Evolutionary conservation across 2,329 filamentous ascomycete species (phyloP).

Genomic region (Scopulariopsis brevicaulis): DNA sequence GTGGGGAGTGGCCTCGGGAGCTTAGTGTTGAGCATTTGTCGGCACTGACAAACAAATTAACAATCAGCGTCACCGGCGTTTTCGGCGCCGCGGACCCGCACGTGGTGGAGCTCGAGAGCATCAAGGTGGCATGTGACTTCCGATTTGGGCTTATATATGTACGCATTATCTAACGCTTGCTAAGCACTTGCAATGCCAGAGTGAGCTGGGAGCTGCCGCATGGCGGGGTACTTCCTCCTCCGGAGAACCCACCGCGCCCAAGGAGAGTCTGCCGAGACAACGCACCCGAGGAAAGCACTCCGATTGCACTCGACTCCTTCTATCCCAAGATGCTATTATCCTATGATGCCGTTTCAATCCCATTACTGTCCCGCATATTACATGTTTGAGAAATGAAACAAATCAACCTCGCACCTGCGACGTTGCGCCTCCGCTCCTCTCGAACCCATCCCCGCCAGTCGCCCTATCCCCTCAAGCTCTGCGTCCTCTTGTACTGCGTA

Average conservation of each 20-base stretch:
- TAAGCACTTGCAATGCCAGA: neutral
- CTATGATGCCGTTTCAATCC: neutral
- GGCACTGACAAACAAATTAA: neutral
- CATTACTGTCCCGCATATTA: neutral
- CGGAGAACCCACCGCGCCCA: no score
- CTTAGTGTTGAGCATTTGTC: neutral
- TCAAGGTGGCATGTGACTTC: neutral
- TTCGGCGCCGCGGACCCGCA: neutral
- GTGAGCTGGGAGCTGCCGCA: neutral
- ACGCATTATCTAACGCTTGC: constrained; percentile 1
- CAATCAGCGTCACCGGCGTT: neutral
- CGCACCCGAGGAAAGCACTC: neutral
- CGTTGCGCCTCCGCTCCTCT: neutral
- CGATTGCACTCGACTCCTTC: neutral
- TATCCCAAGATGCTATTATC: neutral
- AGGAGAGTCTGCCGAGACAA: neutral
- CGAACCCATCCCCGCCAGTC: neutral
- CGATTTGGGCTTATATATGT: neutral
- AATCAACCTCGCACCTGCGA: neutral
- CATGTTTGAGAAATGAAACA: neutral
- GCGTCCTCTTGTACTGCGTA: constrained; percentile 3
- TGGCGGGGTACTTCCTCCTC: no score
- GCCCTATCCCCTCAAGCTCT: neutral
- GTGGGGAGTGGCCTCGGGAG: neutral
- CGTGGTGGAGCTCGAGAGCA: neutral